Evolutionary conservation across 441 rosid genomes (phyloP).

Genomic region (Syzygium syzygioides): DNA sequence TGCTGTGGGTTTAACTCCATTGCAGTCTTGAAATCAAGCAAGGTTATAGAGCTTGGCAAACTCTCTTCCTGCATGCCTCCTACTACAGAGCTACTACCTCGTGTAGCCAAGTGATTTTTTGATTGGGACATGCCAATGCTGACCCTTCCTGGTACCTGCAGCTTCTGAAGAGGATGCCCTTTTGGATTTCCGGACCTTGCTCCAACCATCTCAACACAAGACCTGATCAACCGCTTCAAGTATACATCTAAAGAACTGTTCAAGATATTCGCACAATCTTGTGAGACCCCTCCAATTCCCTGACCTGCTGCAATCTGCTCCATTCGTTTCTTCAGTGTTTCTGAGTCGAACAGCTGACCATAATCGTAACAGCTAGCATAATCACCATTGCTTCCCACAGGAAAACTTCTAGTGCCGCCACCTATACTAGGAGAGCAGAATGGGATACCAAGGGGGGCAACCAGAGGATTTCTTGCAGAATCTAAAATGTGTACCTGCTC

Average conservation of each 20-base stretch:
- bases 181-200: conserved; percentile 39
- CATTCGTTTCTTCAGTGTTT: conserved; percentile 68
- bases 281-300: conserved; percentile 75
- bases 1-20: conserved; percentile 34
- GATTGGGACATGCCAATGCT: conserved; percentile 47
- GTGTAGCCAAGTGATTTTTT: conserved; percentile 49
- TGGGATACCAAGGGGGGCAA: conserved; percentile 78
- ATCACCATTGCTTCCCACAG: conserved; percentile 26
- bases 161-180: conserved; percentile 39
- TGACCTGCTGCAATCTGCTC: conserved; percentile 65
- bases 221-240: conserved; percentile 70
- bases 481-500: conserved; percentile 29
- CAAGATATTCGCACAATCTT: conserved; percentile 64
- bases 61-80: conserved; percentile 44
- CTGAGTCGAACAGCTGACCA: conserved; percentile 56
- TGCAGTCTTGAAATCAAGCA: conserved; percentile 50
- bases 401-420: conserved; percentile 48
- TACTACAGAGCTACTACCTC: conserved; percentile 23
- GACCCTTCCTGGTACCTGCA: conserved; percentile 46
- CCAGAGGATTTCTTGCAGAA: conserved; percentile 42
- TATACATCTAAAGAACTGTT: conserved; percentile 65
- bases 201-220: conserved; percentile 57
- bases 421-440: conserved; percentile 58
- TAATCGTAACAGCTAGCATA: conserved; percentile 43
- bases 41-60: conserved; percentile 23